phyloP scores from a whole-genome alignment of 2,329 filamentous ascomycete genomes.

The Grosmannia penicillata region DNA sequence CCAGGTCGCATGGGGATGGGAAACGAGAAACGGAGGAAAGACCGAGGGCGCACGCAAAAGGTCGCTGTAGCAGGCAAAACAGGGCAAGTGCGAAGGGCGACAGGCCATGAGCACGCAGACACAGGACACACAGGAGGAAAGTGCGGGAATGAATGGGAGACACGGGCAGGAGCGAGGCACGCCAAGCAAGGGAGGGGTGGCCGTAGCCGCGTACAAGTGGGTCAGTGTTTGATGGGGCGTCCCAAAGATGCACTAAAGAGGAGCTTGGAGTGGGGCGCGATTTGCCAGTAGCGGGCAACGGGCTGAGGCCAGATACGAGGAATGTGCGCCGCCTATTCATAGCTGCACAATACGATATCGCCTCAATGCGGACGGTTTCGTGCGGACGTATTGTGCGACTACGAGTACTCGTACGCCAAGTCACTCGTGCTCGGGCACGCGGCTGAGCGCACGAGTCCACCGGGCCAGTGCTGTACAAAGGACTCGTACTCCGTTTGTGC shows the following conservation, averaged over 20 bases:
- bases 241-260: conserved; percentile 6
- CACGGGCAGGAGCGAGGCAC: conserved; percentile 12
- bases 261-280: conserved; percentile 3
- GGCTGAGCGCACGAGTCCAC: too few species aligned
- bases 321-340: neutral
- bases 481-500: too few species aligned
- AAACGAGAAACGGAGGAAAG: neutral
- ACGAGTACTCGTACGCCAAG: too few species aligned
- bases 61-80: neutral
- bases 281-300: conserved; percentile 3
- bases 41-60: neutral
- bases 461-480: too few species aligned
- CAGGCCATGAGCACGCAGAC: neutral
- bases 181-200: conserved; percentile 13
- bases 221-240: conserved; percentile 2
- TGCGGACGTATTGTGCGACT: neutral
- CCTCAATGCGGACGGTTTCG: neutral
- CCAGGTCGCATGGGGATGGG: too few species aligned
- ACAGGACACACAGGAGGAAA: neutral
- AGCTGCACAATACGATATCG: neutral
- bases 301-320: neutral
- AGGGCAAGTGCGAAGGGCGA: neutral
- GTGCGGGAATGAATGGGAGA: conserved; percentile 13
- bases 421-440: too few species aligned
- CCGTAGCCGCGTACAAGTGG: conserved; percentile 2